A percentile compares a stretch with the other conserved stretches of the same genome.
Evolutionary conservation across 2,329 filamentous ascomycete species (phyloP).

Genomic region (Calonectria henricotiae): DNA sequence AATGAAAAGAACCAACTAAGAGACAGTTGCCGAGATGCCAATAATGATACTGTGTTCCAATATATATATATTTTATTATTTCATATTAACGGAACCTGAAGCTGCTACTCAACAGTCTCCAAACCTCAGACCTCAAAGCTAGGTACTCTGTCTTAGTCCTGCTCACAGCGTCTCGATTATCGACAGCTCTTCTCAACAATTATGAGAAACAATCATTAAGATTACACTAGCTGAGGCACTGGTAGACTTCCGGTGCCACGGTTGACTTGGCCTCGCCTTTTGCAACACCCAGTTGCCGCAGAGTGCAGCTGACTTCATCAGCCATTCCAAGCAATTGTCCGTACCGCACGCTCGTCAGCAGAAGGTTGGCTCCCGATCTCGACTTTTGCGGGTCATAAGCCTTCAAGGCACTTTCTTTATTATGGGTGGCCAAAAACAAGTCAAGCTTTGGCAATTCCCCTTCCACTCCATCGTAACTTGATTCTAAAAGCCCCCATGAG

Average conservation of each 20-base stretch:
- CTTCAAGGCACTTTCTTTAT: conserved; percentile 55
- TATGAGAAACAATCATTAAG: conserved; percentile 22
- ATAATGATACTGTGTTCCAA: background rate
- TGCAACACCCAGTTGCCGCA: conserved; percentile 11
- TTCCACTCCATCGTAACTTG: conserved; percentile 33
- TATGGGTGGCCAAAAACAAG: conserved; percentile 71
- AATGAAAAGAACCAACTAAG: too few species aligned
- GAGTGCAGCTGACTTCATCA: conserved; percentile 28
- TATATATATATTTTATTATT: background rate
- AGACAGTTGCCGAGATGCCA: background rate
- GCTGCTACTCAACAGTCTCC: conserved; percentile 1
- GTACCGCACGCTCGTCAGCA: conserved; percentile 10
- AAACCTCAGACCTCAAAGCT: conserved; percentile 25
- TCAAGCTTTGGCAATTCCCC: conserved; percentile 63
- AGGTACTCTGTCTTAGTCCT: conserved; percentile 26
- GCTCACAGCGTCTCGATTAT: conserved; percentile 28
- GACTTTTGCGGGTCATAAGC: conserved; percentile 20
- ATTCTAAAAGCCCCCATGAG: conserved; percentile 63
- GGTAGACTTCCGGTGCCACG: conserved; percentile 18
- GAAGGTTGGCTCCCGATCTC: background rate
- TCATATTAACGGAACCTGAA: background rate
- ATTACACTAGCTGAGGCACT: conserved; percentile 28
- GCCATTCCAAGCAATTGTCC: conserved; percentile 31
- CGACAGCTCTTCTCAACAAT: conserved; percentile 13
- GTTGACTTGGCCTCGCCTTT: background rate